Percentiles rank a stretch among this genome's conserved stretches.
Evolutionary conservation across 331 rosid genomes (phyloP).

Genomic region (Dryas integrifolia): DNA sequence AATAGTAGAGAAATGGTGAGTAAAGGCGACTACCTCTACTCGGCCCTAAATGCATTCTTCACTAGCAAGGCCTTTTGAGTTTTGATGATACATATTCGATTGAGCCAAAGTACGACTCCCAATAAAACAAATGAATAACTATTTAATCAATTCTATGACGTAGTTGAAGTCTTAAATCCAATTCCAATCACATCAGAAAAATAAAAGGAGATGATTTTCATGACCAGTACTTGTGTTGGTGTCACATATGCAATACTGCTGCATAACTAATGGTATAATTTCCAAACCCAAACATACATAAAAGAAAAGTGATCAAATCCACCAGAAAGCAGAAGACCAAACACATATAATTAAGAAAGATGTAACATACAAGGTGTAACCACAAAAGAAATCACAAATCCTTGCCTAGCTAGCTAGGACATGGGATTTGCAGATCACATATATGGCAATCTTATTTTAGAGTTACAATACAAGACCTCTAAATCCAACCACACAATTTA

Average conservation of each 20-base stretch:
- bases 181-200: not conserved
- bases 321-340: not conserved
- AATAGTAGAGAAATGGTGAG: no score
- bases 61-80: no score
- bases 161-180: not conserved
- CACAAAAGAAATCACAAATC: not conserved
- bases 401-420: not conserved
- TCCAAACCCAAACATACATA: not conserved
- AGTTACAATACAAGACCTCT: not conserved
- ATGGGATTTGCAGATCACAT: slow-evolving; percentile 5
- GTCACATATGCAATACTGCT: no score
- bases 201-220: not conserved
- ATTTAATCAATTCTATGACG: no score
- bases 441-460: slow-evolving; percentile 5
- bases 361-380: not conserved
- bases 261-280: not conserved
- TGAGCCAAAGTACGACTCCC: no score
- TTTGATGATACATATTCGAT: no score
- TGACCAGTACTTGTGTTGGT: no score
- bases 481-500: not conserved
- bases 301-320: not conserved
- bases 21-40: no score
- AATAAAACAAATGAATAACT: no score
- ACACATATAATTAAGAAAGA: not conserved
- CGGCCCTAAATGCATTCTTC: no score